These are phyloP conservation scores for Marasmius sp. DNA, from an alignment of 1,284 basidiomycete species.

Conservation along the genomic window DNA sequence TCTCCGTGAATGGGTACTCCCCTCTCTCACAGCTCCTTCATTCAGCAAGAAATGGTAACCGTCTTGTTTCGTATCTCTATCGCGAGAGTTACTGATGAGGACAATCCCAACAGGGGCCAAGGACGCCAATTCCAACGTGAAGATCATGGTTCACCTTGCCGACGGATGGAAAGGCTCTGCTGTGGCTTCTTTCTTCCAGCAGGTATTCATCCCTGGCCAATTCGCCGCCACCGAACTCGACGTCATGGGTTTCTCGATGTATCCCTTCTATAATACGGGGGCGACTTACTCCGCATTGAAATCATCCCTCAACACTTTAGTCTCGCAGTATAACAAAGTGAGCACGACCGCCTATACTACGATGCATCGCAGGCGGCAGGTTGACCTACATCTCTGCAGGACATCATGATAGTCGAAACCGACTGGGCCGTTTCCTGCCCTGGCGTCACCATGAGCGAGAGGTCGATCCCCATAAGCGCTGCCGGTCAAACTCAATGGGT, in stretches of 20 bases:
- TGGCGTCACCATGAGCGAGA: constrained; percentile 47
- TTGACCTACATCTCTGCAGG: constrained; percentile 23
- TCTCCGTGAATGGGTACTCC: constrained; percentile 52
- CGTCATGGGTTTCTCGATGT: constrained; percentile 64
- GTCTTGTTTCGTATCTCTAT: constrained; percentile 13
- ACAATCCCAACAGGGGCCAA: not conserved
- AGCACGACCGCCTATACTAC: not conserved
- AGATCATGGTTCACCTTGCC: constrained; percentile 61
- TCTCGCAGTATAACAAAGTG: constrained; percentile 52
- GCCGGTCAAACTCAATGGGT: constrained; percentile 59
- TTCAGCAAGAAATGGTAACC: constrained; percentile 53
- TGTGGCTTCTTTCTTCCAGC: constrained; percentile 49
- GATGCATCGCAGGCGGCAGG: not conserved
- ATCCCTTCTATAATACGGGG: constrained; percentile 61
- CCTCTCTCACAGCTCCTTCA: constrained; percentile 60
- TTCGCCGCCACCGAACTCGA: constrained; percentile 52
- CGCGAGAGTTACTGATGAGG: not conserved
- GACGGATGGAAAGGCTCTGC: constrained; percentile 58
- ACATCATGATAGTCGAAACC: constrained; percentile 62
- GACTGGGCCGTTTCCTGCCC: constrained; percentile 60
- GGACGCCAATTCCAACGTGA: constrained; percentile 39
- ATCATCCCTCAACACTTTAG: constrained; percentile 49
- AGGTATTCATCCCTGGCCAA: constrained; percentile 54
- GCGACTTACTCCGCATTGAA: constrained; percentile 52
- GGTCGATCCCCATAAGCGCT: constrained; percentile 47